Evolutionary conservation across 2,329 filamentous ascomycete species (phyloP).

Genomic region (Fusarium phyllophilum): DNA sequence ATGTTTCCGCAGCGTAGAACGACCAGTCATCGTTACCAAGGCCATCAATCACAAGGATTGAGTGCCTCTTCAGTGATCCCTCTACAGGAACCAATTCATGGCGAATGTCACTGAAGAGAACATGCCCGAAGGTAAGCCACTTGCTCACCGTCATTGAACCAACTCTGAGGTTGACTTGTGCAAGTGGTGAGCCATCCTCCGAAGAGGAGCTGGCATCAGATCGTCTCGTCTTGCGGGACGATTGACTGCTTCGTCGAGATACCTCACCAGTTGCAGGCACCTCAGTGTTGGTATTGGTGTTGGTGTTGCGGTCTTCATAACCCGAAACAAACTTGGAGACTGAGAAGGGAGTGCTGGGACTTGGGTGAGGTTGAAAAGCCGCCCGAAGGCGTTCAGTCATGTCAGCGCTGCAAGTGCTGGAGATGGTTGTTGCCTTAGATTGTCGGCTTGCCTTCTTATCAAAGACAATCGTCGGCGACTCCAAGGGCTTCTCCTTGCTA

Average conservation of each 20-base stretch:
- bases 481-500: slow-evolving; percentile 53
- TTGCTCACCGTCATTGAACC: slow-evolving; percentile 88
- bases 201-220: slow-evolving; percentile 61
- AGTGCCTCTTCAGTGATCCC: slow-evolving; percentile 58
- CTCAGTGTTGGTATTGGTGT: slow-evolving; percentile 29
- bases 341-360: slow-evolving; percentile 57
- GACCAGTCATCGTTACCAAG: slow-evolving; percentile 91
- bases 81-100: slow-evolving; percentile 69
- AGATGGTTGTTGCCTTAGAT: slow-evolving; percentile 53
- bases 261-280: slow-evolving; percentile 45
- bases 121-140: slow-evolving; percentile 86
- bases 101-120: slow-evolving; percentile 82
- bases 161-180: slow-evolving; percentile 79
- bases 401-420: slow-evolving; percentile 65
- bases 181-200: slow-evolving; percentile 70
- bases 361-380: slow-evolving; percentile 56
- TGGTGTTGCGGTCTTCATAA: slow-evolving; percentile 38
- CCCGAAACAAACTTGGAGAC: slow-evolving; percentile 53
- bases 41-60: slow-evolving; percentile 81
- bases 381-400: slow-evolving; percentile 64
- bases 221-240: slow-evolving; percentile 48
- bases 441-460: slow-evolving; percentile 47
- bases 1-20: slow-evolving; percentile 84
- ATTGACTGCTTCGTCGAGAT: slow-evolving; percentile 45
- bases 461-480: slow-evolving; percentile 59